Base-by-base conservation (phyloP, 768 basidiomycete genomes). In the Dentipellis sp. region DNA sequence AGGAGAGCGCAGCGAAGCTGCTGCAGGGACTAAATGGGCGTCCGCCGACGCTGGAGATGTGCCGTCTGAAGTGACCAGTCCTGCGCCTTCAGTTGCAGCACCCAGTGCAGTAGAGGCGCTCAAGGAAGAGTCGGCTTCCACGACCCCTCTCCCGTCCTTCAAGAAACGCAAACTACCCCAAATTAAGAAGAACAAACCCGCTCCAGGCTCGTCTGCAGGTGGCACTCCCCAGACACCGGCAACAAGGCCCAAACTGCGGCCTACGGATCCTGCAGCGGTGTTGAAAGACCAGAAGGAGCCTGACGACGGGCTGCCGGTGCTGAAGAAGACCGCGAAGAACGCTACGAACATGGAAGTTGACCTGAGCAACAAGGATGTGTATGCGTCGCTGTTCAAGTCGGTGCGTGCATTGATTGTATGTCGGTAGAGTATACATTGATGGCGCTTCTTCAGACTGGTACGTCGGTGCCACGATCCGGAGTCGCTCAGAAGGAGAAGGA, bases 401-500 rank as follows among this genome's bases (percentile, higher is more conserved):
- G 64, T 65, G 50, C 37, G 63, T 61, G 14, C 29, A 51, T 42
- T 40, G 45, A 46, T 50, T 40, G n/a, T 29, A 21, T 37, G 45
- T 39, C 14, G 29, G 12, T 17, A 21, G 36, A 38, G 46, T 19
- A 40, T 29, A 23, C 38, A 39, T 53, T 36, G 46, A 61, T 35
- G 29, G 12, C 42, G 34, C 45, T 36, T 38, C 17, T 36, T 29
- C 36, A 65, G 64, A 53, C 58, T 7, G 61, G 60, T 12, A 45
- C 58, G 50, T 54, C 56, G 42, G 54, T 58, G 14, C 63, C 64
- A 39, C 60, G 63, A 35, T 61, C 64, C 4, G 64, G 64, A 21
- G 54, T 65, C 22, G 62, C 64, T 51, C 52, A 40, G 40, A 65
- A 64, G 53, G 59, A 61, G 42, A 65, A 65, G 53, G 61, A 65